A percentile compares a stretch with the other conserved stretches of the same genome.
These are phyloP conservation scores for Scytalidium sp. DNA, from an alignment of 2,329 filamentous ascomycete species.

Conservation along the genomic window DNA sequence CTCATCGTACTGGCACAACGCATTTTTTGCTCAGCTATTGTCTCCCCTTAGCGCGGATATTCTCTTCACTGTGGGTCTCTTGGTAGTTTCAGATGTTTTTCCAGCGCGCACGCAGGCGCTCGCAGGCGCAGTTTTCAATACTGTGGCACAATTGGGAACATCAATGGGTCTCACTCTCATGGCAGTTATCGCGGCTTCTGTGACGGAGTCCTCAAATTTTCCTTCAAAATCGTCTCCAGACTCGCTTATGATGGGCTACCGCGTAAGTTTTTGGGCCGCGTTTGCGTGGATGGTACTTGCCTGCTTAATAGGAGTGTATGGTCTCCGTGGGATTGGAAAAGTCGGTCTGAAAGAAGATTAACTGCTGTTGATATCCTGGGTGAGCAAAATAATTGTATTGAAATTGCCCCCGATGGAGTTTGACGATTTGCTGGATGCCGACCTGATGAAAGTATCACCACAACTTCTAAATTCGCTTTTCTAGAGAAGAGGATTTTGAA, in stretches of 20 bases:
- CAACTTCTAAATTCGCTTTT: too few species aligned
- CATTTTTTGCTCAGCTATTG: constrained; percentile 38
- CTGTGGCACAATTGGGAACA: constrained; percentile 51
- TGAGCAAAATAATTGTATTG: too few species aligned
- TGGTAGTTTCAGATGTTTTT: constrained; percentile 52
- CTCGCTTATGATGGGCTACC: constrained; percentile 47
- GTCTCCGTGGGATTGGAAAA: constrained; percentile 42
- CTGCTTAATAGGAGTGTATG: constrained; percentile 35
- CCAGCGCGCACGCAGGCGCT: constrained; percentile 53
- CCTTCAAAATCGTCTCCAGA: constrained; percentile 16
- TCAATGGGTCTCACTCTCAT: constrained; percentile 48
- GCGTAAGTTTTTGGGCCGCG: constrained; percentile 49
- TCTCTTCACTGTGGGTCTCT: constrained; percentile 52
- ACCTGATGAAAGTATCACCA: too few species aligned
- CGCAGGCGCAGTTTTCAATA: constrained; percentile 60
- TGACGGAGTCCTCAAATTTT: constrained; percentile 37
- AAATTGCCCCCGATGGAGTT: too few species aligned
- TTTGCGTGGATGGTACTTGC: constrained; percentile 42
- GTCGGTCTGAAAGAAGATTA: constrained; percentile 47
- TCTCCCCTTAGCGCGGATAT: constrained; percentile 41
- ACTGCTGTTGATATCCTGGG: not conserved
- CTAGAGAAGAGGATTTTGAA: too few species aligned
- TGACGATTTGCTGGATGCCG: too few species aligned
- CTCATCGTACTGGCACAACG: constrained; percentile 49
- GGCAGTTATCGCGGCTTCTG: constrained; percentile 42